Evolutionary conservation across 2,329 filamentous ascomycete species (phyloP), one percentile per base, ranked within the genome.

Genomic region (Fusarium falciforme): DNA sequence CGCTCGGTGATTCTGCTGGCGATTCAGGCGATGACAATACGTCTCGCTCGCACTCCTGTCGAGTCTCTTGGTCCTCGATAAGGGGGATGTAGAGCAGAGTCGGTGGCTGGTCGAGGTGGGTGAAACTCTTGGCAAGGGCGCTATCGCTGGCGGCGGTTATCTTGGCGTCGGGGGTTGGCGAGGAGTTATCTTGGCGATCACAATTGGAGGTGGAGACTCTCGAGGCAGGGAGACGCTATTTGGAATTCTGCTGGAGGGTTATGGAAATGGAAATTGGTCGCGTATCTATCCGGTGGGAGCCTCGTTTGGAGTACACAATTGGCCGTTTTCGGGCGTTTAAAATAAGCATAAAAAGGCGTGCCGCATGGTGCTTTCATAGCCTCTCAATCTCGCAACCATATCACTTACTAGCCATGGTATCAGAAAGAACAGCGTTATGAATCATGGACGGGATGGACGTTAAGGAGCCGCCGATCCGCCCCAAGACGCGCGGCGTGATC

Each of bases 111-210:
- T n/a, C 12, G 29, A 61, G 14, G 29, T 33, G 12, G 40, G 59
- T 49, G 59, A 61, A 61, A 49, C 31, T 60, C 33, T 35, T 35
- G 33, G 33, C 9, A 35, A 35, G 33, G 10, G 33, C 33, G 33
- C 33, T 4, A 35, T 35, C 33, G 33, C 33, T 14, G 22, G 4
- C 49, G 29, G 29, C 36, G 40, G 59, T 47, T 49, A n/a, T 36
- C 89, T 27, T 27, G 54, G 90, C 88, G 72, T 91, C 89, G 8
- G 29, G 29, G 59, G 40, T 49, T 47, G 29, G 5, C 33, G 2
- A 35, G 29, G 42, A 33, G 59, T 49, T 35, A 22, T 49, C 40
- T 61, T 61, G 59, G 59, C 59, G 59, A 61, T 49, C 40, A 25
- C 40, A 38, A 61, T 61, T 60, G 3, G 57, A 60, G 35, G 35